phyloP scores from a whole-genome alignment of 441 rosid genomes.

The Adansonia rubrostipa region DNA sequence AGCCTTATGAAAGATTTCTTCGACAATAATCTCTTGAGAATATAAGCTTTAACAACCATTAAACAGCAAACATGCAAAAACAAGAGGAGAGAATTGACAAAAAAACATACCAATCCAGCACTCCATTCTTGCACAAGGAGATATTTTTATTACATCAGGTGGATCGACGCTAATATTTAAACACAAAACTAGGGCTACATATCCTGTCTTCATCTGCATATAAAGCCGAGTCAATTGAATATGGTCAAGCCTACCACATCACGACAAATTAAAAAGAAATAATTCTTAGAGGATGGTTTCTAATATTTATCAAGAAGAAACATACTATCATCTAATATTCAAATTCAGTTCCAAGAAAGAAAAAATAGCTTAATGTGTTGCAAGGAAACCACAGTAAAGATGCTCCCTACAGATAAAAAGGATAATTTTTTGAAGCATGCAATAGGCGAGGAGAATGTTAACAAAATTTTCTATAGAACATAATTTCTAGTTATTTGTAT shows the following conservation, averaged over 20 bases:
- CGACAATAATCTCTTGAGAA: background rate
- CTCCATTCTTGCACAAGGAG: conserved; percentile 99
- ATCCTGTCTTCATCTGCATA: conserved; percentile 99
- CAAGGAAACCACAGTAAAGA: conserved; percentile 9
- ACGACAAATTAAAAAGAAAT: conserved; percentile 8
- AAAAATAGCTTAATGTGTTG: background rate
- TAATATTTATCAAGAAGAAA: conserved; percentile 6
- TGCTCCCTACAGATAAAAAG: conserved; percentile 13
- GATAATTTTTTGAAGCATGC: background rate
- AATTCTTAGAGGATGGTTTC: background rate
- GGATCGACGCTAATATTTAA: conserved; percentile 98
- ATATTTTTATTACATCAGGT: conserved; percentile 99
- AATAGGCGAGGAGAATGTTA: background rate
- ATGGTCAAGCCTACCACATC: background rate
- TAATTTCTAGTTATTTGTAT: background rate
- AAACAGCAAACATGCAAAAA: conserved; percentile 14
- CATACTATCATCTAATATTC: conserved; percentile 13
- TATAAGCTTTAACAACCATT: conserved; percentile 5
- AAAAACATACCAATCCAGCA: conserved; percentile 90
- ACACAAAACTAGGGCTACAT: conserved; percentile 95
- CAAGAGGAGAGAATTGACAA: conserved; percentile 23
- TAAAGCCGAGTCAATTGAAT: conserved; percentile 22
- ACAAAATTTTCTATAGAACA: background rate
- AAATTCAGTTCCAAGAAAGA: background rate
- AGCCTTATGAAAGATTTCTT: background rate